Base-by-base conservation (phyloP, 108 stramenopile genomes). In the Cylindrotheca fusiformis region DNA sequence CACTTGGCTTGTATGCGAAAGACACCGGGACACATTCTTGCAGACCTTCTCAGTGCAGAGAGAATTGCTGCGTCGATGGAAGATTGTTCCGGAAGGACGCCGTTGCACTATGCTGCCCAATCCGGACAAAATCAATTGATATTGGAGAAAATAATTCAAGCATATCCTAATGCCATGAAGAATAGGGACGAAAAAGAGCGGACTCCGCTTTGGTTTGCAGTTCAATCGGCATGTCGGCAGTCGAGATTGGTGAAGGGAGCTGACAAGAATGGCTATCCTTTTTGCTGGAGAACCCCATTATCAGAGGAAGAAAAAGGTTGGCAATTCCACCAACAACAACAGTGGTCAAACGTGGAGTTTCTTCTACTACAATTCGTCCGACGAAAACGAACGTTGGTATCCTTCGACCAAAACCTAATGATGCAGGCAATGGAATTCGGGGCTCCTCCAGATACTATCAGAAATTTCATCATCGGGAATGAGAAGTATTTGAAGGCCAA, bases 401-500 rank as follows among this genome's bases (percentile, higher is more conserved):
- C 69, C 14, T 63, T 60, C 27, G 69, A 71, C 20, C 69, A 71
- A 25, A 56, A 62, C 14, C 55, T 71, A 27, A 32, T 71, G 23
- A 30, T 71, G 48, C 61, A 71, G 19, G 69, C 69, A 20, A 19
- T 71, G 2, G 61, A 63, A 29, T 54, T 23, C 19, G 69, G 69
- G 32, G 69, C 69, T 2, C 36, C 60, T 26, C 61, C 61, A 18
- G 49, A 56, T 17, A 61, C 60, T 24, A 63, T 71, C 1, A 63
- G 48, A 41, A 27, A 55, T 25, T 57, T 62, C 21, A 49, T 71
- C 32, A 63, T 62, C 20, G 57, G 48, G 17, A 21, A 53, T 17
- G 69, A 63, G 54, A 63, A 53, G 45, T 71, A 71, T 46, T 50
- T 71, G 54, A 49, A 41, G 60, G 24, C 36, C 18, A 62, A 71